Percentiles rank a stretch among this genome's conserved stretches.
Evolutionary conservation across 2,329 filamentous ascomycete genomes (phyloP).

Genomic region (Trichoderma semiorbis): DNA sequence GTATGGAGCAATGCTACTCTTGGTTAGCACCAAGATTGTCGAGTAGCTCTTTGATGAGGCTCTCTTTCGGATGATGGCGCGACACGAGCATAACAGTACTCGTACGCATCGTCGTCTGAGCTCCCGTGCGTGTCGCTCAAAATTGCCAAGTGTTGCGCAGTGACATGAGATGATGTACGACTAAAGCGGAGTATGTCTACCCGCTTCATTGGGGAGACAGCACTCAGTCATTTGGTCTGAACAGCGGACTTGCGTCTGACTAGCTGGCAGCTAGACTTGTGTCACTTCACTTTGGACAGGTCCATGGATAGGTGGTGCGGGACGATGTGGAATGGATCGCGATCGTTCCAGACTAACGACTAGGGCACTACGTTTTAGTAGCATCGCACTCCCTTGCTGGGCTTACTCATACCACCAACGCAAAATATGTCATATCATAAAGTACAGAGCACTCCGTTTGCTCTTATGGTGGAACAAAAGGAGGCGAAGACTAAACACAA

Average conservation of each 20-base stretch:
- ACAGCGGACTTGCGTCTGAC: background rate
- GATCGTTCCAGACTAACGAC: background rate
- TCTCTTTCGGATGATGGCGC: background rate
- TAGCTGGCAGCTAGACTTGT: background rate
- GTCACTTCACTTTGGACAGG: background rate
- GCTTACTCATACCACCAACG: background rate
- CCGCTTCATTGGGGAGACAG: background rate
- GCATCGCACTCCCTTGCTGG: background rate
- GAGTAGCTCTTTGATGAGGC: background rate
- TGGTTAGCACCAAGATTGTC: background rate
- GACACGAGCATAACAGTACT: background rate
- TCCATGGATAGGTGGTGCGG: background rate
- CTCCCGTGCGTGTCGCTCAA: background rate
- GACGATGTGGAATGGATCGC: background rate
- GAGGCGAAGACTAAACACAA: background rate
- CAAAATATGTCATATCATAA: background rate
- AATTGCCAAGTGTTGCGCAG: background rate
- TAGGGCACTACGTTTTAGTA: background rate
- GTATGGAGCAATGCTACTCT: background rate
- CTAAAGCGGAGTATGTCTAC: background rate
- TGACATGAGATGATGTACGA: background rate
- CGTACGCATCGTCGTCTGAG: background rate
- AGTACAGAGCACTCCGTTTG: background rate
- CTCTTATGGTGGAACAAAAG: background rate
- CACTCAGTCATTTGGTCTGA: background rate